Evolutionary conservation across 2,329 filamentous ascomycete species (phyloP), one percentile per base, ranked within the genome.

Genomic region (Aspergillus piperis): DNA sequence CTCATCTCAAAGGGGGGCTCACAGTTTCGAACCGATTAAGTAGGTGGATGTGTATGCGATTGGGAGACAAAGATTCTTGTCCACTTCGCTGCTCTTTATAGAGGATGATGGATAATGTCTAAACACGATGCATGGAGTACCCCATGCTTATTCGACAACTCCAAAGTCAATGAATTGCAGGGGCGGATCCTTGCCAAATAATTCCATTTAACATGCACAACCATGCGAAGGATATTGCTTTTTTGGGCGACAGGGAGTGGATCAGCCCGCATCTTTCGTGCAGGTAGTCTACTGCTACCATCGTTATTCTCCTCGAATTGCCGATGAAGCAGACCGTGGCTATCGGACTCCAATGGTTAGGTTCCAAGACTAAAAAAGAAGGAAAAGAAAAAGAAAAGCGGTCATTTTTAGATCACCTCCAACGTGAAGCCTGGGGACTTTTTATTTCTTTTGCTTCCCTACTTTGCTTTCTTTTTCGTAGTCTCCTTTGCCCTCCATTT

Each of bases 241-340:
- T 59, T 36, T 60, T 59, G 55, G 8, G 30, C 56, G 49, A 49
- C 44, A 50, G 30, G 50, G 57, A 54, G 62, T 66, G 64, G 66
- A 60, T 47, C 59, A 42, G 41, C 62, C 57, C 58, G 58, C 65
- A 44, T 54, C 57, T 62, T 61, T 54, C 55, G 60, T 66, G 62
- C 63, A 52, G 49, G 42, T 54, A 64, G 64, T 66, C 61, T 57
- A 62, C 49, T 62, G 57, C 57, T 27, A 17, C 42, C 49, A 50
- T 32, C 41, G 42, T 60, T 27, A 50, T 52, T 50, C 48, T 39
- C 36, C 62, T 55, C 47, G 36, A 47, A 53, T 23, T 49, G 47
- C 44, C n/a, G 41, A 55, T 53, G 44, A 57, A 53, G 58, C 50
- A 27, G 49, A 52, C 54, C 47, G 58, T 38, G 54, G 53, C 48